Evolutionary conservation across 164 flowering plant species (phyloP).

Genomic region (Saururus chinensis): DNA sequence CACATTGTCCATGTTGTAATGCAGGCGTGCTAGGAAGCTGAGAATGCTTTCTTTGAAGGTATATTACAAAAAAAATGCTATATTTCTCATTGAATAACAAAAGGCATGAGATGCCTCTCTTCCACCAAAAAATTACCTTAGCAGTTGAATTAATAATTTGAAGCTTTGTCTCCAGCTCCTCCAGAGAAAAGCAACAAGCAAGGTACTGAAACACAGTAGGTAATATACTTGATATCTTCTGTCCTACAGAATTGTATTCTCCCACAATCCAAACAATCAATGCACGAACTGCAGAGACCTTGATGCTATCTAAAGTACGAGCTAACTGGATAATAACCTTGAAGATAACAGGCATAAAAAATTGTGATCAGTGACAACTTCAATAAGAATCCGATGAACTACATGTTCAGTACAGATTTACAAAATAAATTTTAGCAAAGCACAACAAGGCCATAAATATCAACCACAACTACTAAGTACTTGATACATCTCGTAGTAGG

Average conservation of each 20-base stretch:
- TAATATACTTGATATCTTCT: conserved; percentile 49
- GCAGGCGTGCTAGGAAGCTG: no score
- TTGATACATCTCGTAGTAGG: neutral
- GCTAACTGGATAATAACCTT: conserved; percentile 73
- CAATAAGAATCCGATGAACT: neutral
- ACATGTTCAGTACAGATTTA: neutral
- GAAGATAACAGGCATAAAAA: conserved; percentile 4
- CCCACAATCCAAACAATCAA: conserved; percentile 86
- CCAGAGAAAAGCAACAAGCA: conserved; percentile 61
- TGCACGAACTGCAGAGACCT: conserved; percentile 83
- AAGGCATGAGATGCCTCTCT: neutral
- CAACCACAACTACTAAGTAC: neutral
- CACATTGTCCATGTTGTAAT: no score
- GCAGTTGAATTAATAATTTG: conserved; percentile 67
- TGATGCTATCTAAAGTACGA: conserved; percentile 73
- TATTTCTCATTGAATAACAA: neutral
- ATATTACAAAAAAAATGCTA: no score
- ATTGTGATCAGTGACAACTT: conserved; percentile 3
- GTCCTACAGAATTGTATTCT: conserved; percentile 64
- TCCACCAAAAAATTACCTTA: conserved; percentile 41
- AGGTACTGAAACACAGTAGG: conserved; percentile 58
- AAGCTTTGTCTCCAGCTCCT: conserved; percentile 73
- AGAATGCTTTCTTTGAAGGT: no score
- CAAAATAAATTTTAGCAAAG: neutral
- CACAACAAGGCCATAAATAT: neutral